A percentile compares a stretch with the other conserved stretches of the same genome.
These are phyloP conservation scores for Ilyonectria mors-panacis DNA, from an alignment of 2,329 filamentous ascomycete species.

Conservation along the genomic window DNA sequence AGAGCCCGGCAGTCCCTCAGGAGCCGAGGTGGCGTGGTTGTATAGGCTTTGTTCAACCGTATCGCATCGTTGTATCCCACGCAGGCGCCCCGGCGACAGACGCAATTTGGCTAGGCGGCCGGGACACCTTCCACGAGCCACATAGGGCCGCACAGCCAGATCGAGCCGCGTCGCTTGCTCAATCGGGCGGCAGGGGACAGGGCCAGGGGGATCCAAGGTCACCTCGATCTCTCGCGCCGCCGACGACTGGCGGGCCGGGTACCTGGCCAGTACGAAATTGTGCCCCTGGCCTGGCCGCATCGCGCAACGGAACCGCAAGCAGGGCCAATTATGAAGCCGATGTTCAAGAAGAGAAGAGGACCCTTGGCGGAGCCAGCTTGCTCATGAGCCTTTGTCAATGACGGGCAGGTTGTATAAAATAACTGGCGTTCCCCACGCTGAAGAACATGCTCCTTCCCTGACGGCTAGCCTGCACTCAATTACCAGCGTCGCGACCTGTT, in stretches of 20 bases:
- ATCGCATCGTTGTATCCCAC: conserved; percentile 41
- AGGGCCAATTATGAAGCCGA: conserved; percentile 34
- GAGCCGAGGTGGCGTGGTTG: conserved; percentile 49
- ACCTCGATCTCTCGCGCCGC: conserved; percentile 32
- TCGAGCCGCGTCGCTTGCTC: conserved; percentile 42
- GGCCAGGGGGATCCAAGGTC: conserved; percentile 33
- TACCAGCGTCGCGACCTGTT: neutral
- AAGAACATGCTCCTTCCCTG: conserved; percentile 8
- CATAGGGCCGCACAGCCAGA: conserved; percentile 38
- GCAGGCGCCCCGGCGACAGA: conserved; percentile 36
- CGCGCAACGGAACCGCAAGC: conserved; percentile 33
- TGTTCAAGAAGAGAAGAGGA: conserved; percentile 32
- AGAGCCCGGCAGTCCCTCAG: conserved; percentile 40
- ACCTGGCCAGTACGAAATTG: conserved; percentile 39
- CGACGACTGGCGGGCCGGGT: conserved; percentile 26
- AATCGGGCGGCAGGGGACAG: conserved; percentile 34
- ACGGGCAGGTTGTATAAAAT: conserved; percentile 43
- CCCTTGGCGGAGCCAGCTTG: conserved; percentile 36
- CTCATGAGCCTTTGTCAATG: conserved; percentile 21
- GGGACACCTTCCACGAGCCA: conserved; percentile 31
- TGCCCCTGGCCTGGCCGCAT: conserved; percentile 31
- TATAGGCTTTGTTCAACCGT: conserved; percentile 46
- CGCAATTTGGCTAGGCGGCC: conserved; percentile 36
- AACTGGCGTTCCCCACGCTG: conserved; percentile 37
- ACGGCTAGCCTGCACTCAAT: neutral